Base-by-base conservation (phyloP, 2,329 filamentous ascomycete genomes). In the Pestalotiopsis sp. region DNA sequence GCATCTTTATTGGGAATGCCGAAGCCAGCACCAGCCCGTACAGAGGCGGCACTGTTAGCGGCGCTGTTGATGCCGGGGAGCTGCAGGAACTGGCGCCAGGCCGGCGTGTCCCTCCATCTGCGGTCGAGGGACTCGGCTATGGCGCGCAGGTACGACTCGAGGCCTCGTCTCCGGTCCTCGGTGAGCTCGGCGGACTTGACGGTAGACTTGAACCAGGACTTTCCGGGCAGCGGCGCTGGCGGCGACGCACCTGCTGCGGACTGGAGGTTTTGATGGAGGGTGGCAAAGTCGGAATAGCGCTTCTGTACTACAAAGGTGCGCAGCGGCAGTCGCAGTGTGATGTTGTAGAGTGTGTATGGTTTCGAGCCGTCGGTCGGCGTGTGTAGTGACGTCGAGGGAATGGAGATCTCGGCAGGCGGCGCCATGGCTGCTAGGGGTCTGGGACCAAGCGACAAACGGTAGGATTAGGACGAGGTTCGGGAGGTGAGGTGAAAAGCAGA, bases 231-330 rank as follows among this genome's bases (percentile, higher is more conserved):
- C 0, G 91, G 82, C 1, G 84, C 83, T 0, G 93, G 93, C 7
- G 93, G 92, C 23, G 91, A 79, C 25, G 83, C 77, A 73, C 90
- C 89, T 68, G 91, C 87, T 64, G 89, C 83, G 56, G 86, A 82
- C 23, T 85, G 84, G 9, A 97, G 86, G 3, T 86, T 81, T 38
- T 83, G 79, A 81, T 96, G 89, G 17, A 97, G 88, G 61, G 84
- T 79, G 67, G 84, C 83, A 77, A 96, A 96, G 77, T 96, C 93
- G 66, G 91, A 93, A 84, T 95, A 97, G 75, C 93, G 92, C 80
- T 95, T 95, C 75, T 91, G 89, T 4, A 94, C 85, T 72, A 92
- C 91, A 74, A 91, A 92, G 4, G 92, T 92, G 62, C 92, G 90
- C 14, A 95, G 86, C 0, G 93, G 93, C 1, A 94, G 89, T 64